Evolutionary conservation across 306 rosid genomes (phyloP).

Genomic region (Cyclanthera cordifolia): DNA sequence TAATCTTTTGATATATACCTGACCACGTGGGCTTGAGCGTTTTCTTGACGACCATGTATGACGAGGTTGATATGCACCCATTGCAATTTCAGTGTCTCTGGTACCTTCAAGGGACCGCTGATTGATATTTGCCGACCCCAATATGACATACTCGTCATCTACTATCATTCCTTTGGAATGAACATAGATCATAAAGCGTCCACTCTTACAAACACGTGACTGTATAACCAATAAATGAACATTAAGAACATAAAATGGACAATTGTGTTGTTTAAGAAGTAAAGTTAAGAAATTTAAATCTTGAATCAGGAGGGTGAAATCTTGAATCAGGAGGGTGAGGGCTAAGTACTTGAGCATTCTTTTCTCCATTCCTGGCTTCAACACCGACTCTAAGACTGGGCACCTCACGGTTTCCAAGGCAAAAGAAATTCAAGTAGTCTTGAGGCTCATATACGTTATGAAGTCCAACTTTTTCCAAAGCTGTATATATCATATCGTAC

Average conservation of each 20-base stretch:
- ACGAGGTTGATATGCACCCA: constrained; percentile 77
- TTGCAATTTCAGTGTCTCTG: constrained; percentile 84
- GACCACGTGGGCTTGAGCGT: constrained; percentile 49
- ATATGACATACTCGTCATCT: constrained; percentile 77
- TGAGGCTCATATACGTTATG: constrained; percentile 56
- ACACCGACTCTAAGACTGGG: constrained; percentile 13
- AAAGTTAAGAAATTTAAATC: background rate
- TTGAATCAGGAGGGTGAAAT: background rate
- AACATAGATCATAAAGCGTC: constrained; percentile 30
- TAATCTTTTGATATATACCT: constrained; percentile 26
- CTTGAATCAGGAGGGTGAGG: background rate
- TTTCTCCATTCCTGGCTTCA: constrained; percentile 14
- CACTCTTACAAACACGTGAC: constrained; percentile 42
- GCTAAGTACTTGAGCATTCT: constrained; percentile 45
- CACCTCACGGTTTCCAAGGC: constrained; percentile 80
- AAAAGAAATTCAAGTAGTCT: constrained; percentile 86
- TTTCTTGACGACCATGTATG: constrained; percentile 54
- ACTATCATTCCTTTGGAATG: constrained; percentile 18
- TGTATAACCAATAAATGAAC: constrained; percentile 14
- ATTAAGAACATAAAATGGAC: constrained; percentile 2
- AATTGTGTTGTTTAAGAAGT: background rate
- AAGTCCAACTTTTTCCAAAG: constrained; percentile 57
- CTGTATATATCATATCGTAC: constrained; percentile 58
- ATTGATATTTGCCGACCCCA: constrained; percentile 86
- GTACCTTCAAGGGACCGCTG: constrained; percentile 81